Evolutionary conservation across 192 early-diverging fungal species (phyloP), one percentile per base, ranked within the genome.

Genomic region (Coemansia sp.): DNA sequence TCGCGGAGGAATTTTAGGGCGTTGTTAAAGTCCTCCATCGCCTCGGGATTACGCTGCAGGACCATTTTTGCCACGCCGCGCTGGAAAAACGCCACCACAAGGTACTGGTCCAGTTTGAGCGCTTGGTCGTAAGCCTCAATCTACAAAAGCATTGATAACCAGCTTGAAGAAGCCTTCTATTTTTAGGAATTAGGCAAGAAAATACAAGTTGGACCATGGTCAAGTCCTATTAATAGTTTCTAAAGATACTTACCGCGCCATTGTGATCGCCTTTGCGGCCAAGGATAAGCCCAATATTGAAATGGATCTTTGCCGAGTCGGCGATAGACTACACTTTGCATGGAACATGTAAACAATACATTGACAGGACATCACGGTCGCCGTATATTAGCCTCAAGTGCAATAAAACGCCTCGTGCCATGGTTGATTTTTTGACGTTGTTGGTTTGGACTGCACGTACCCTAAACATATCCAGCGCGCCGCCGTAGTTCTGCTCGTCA

Each of bases 31-130:
- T 93, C 93, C 20, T 77, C 71, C 31, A 93, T 82, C 63, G 94
- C 93, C 36, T 87, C 85, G 12, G 88, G 74, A 71, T 94, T 90
- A 20, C 90, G 82, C 36, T 90, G 88, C 11, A 82, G 73, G 31
- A 91, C 84, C 86, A 95, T 97, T 36, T 89, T 89, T 33, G 91
- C 88, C 3, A 93, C 93, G 57, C 95, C 97, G 47, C 92, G 92
- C 87, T 96, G 94, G 68, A 95, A 97, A 80, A 94, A 95, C 15
- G 95, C 95, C 22, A 95, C 90, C 2, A 95, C 94, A 43, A 98
- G 86, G 75, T 93, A 99, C 64, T 86, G 81, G 86, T 99, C 97
- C 65, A 92, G 86, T 47, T 82, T 85, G 22, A 95, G 87, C 7
- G 95, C 90, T 53, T 88, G 77, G 64, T 79, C 82, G 76, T 95